Percentiles rank a stretch among this genome's conserved stretches.
Evolutionary conservation across 345 rosid species (phyloP).

Genomic region (Barbarea vulgaris): DNA sequence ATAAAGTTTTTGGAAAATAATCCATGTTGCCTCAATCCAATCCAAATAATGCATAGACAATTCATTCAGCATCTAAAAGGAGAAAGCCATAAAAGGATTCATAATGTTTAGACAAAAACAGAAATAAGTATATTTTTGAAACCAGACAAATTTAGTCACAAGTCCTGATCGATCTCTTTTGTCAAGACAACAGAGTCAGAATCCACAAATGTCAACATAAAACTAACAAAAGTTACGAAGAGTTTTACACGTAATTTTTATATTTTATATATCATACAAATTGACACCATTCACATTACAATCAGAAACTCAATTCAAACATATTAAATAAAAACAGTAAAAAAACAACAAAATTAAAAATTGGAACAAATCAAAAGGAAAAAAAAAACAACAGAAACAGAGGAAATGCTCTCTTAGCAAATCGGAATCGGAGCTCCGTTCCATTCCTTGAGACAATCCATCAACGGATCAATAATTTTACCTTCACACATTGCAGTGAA

Average conservation of each 20-base stretch:
- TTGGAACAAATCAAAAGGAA: not conserved
- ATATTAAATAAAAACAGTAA: not conserved
- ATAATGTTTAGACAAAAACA: not conserved
- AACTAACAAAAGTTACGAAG: not conserved
- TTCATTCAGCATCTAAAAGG: too few relatives aligned
- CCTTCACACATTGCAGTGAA: slow-evolving; percentile 69
- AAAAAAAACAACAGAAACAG: slow-evolving; percentile 7
- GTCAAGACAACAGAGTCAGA: slow-evolving; percentile 15
- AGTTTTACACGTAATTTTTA: slow-evolving; percentile 13
- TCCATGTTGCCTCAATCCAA: too few relatives aligned
- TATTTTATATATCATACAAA: slow-evolving; percentile 28
- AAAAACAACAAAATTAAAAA: not conserved
- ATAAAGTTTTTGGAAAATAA: too few relatives aligned
- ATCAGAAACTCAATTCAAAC: slow-evolving; percentile 18
- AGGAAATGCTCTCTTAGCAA: slow-evolving; percentile 37
- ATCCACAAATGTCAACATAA: slow-evolving; percentile 13
- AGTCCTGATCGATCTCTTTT: slow-evolving; percentile 6
- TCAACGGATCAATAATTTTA: slow-evolving; percentile 63
- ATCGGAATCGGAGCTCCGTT: slow-evolving; percentile 75
- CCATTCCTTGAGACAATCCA: slow-evolving; percentile 76
- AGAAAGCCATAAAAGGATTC: not conserved
- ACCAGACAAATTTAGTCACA: not conserved
- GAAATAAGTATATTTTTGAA: slow-evolving; percentile 5
- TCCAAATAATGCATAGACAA: too few relatives aligned
- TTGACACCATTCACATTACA: slow-evolving; percentile 30